Evolutionary conservation across 2,329 filamentous ascomycete genomes (phyloP).

Genomic region (Alternaria burnsii): DNA sequence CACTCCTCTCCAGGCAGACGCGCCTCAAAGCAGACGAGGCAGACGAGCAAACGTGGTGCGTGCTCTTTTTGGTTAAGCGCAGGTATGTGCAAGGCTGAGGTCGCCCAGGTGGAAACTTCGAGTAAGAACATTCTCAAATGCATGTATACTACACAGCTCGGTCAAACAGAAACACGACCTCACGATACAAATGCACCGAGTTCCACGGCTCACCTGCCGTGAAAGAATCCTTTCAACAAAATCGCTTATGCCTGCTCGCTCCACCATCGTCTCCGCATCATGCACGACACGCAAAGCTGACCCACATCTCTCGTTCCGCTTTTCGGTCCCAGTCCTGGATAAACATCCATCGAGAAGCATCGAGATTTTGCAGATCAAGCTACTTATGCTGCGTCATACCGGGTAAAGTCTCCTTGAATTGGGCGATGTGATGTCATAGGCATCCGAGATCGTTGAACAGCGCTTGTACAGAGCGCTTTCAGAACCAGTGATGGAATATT

Average conservation of each 20-base stretch:
- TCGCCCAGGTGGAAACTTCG: neutral
- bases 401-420: neutral
- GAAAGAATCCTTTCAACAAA: neutral
- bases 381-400: neutral
- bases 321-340: slow-evolving; percentile 2
- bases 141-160: neutral
- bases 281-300: slow-evolving; percentile 9
- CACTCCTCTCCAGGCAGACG: slow-evolving; percentile 10
- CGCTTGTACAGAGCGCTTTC: slow-evolving; percentile 1
- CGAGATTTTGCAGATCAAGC: slow-evolving; percentile 4
- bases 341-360: neutral
- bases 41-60: slow-evolving; percentile 2
- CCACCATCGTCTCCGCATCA: slow-evolving; percentile 7
- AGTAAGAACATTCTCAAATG: neutral
- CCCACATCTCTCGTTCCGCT: slow-evolving; percentile 1
- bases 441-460: neutral
- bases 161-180: neutral
- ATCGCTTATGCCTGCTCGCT: slow-evolving; percentile 8
- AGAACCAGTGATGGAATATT: neutral
- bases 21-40: slow-evolving; percentile 8
- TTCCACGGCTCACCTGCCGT: slow-evolving; percentile 3
- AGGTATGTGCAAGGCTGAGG: neutral
- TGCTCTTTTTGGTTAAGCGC: slow-evolving; percentile 8
- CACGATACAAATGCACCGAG: neutral
- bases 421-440: neutral